Percentiles rank a stretch among this genome's conserved stretches.
Evolutionary conservation across 495 filamentous ascomycete species (phyloP).

Genomic region (Penicillium manginii): DNA sequence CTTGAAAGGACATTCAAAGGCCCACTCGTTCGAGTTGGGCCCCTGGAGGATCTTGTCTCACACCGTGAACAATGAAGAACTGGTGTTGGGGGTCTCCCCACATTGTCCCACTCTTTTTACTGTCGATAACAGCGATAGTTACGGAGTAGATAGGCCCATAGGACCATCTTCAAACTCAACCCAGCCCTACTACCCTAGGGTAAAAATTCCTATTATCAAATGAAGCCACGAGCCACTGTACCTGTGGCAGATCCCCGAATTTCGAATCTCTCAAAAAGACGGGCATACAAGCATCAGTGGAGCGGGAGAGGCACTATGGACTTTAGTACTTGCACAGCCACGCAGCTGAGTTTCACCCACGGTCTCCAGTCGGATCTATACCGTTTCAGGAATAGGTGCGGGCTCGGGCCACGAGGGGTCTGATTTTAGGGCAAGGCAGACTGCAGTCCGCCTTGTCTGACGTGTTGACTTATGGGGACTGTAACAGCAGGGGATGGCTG

Average conservation of each 20-base stretch:
- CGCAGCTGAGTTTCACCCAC: constrained; percentile 30
- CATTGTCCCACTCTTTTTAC: constrained; percentile 5
- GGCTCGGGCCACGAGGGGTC: constrained; percentile 14
- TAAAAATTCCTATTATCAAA: no score
- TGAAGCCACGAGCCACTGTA: neutral
- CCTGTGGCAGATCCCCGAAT: neutral
- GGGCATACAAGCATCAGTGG: constrained; percentile 2
- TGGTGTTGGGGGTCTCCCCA: constrained; percentile 11
- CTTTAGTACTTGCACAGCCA: constrained; percentile 37
- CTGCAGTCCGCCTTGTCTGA: neutral
- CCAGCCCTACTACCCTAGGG: no score
- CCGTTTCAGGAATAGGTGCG: constrained; percentile 12
- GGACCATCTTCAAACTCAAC: no score
- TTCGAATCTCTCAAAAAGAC: neutral
- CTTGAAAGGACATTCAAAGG: constrained; percentile 10
- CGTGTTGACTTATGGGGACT: neutral
- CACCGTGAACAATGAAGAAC: neutral
- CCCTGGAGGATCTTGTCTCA: constrained; percentile 1
- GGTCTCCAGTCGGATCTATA: constrained; percentile 15
- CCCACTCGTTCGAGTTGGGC: constrained; percentile 4
- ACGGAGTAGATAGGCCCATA: neutral
- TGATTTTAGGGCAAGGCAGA: constrained; percentile 2
- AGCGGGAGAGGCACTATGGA: constrained; percentile 1
- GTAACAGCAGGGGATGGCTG: neutral
- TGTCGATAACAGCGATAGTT: constrained; percentile 17